Conservation (phyloP, 305 asterid species). For the Ajuga reptans region DNA sequence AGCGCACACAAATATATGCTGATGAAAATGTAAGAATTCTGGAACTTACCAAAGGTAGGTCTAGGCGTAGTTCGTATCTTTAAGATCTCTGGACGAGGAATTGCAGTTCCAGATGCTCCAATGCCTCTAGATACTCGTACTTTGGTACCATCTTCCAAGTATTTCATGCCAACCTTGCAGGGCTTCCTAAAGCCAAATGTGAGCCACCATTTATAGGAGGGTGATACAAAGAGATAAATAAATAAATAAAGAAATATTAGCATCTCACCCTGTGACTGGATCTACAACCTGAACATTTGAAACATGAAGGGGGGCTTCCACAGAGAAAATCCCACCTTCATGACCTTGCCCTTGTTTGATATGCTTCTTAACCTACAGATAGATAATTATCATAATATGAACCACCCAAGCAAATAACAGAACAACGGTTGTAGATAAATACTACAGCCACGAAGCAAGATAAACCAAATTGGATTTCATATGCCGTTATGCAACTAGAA, state of each 20-base stretch:
- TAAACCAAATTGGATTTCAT: neutral
- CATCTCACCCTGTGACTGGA: conserved; percentile 76
- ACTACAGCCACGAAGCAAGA: neutral
- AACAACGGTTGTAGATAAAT: neutral
- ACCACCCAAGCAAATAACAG: neutral
- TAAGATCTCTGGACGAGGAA: conserved; percentile 86
- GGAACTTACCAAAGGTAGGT: conserved; percentile 61
- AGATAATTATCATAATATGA: conserved; percentile 2
- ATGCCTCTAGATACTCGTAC: conserved; percentile 80
- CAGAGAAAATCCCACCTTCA: conserved; percentile 89
- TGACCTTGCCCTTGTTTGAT: conserved; percentile 96
- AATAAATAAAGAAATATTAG: neutral
- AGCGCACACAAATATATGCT: neutral
- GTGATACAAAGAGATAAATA: neutral
- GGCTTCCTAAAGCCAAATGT: conserved; percentile 54
- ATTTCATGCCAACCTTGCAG: conserved; percentile 67
- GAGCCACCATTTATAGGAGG: conserved; percentile 13
- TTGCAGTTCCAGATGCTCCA: conserved; percentile 72
- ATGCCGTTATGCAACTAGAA: neutral
- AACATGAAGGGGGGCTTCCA: conserved; percentile 91
- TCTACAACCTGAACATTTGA: conserved; percentile 81
- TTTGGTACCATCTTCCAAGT: conserved; percentile 73
- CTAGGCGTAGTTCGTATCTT: conserved; percentile 73
- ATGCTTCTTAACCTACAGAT: conserved; percentile 79
- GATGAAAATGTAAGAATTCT: neutral